Conservation (phyloP, 2,329 filamentous ascomycete species). For the Sporothrix inflata region DNA sequence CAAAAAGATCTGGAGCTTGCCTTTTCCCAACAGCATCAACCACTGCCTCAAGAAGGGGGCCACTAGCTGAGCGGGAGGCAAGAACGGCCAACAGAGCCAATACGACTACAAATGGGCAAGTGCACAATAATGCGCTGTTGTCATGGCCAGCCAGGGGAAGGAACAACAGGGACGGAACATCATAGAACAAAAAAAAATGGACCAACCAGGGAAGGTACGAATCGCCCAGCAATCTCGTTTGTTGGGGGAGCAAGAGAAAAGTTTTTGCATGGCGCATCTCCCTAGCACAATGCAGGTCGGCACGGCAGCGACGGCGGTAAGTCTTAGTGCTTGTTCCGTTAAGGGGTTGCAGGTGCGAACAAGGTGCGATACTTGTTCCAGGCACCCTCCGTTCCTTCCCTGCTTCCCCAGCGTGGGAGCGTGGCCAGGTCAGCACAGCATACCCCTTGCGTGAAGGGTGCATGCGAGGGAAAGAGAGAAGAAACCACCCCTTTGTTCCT, state of each 20-base stretch:
- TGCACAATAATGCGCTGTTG: slow-evolving; percentile 19
- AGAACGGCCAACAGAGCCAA: neutral
- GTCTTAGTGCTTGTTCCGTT: neutral
- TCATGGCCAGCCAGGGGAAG: slow-evolving; percentile 11
- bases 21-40: slow-evolving; percentile 33
- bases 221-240: slow-evolving; percentile 33
- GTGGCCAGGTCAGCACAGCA: slow-evolving; percentile 28
- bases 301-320: slow-evolving; percentile 25
- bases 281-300: slow-evolving; percentile 14
- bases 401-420: neutral
- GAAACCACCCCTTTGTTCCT: slow-evolving; percentile 22
- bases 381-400: neutral
- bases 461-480: neutral
- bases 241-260: slow-evolving; percentile 32
- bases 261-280: slow-evolving; percentile 2
- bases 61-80: slow-evolving; percentile 22
- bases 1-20: slow-evolving; percentile 20
- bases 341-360: slow-evolving; percentile 4
- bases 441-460: slow-evolving; percentile 15
- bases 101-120: slow-evolving; percentile 15
- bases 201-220: slow-evolving; percentile 32
- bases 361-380: neutral
- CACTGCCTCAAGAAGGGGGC: neutral
- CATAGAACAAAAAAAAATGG: slow-evolving; percentile 7
- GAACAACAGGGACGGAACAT: slow-evolving; percentile 22